Percentiles rank a stretch among this genome's conserved stretches.
Conservation (phyloP, 768 basidiomycete species). For the Coprinopsis sp. region DNA sequence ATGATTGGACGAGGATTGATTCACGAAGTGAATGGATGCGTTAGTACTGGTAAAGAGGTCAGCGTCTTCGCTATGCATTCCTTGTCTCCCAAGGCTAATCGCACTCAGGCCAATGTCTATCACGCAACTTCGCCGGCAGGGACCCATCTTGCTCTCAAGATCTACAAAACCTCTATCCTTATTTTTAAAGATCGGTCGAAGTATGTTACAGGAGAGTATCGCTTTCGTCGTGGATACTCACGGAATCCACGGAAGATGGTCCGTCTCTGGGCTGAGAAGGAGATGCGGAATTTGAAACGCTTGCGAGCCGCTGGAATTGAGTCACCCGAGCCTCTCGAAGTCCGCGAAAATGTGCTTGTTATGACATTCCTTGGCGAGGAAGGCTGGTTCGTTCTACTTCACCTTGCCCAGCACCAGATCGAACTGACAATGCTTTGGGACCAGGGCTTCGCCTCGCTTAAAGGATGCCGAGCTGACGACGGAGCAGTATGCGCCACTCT, state of each 20-base stretch:
- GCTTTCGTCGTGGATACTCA: constrained; percentile 89
- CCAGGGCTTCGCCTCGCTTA: constrained; percentile 86
- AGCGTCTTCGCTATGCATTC: constrained; percentile 12
- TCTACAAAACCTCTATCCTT: constrained; percentile 98
- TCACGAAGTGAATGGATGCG: constrained; percentile 90
- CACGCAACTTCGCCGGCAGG: constrained; percentile 63
- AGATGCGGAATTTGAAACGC: constrained; percentile 92
- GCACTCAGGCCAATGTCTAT: constrained; percentile 87
- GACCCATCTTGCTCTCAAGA: constrained; percentile 84
- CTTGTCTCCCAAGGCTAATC: constrained; percentile 3
- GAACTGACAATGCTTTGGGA: constrained; percentile 2
- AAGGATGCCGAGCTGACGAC: constrained; percentile 72
- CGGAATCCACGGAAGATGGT: constrained; percentile 99
- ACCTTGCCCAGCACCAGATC: background rate
- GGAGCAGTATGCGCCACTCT: constrained; percentile 53
- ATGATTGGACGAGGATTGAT: constrained; percentile 90
- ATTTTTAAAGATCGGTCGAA: constrained; percentile 97
- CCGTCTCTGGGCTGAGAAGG: constrained; percentile 97
- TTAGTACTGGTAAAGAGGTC: constrained; percentile 98
- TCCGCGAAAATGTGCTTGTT: constrained; percentile 93
- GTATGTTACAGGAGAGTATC: constrained; percentile 92
- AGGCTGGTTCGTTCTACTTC: constrained; percentile 57
- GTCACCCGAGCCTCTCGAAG: constrained; percentile 88
- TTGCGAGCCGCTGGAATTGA: constrained; percentile 77
- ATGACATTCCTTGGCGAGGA: constrained; percentile 88